Evolutionary conservation across 2,329 filamentous ascomycete genomes (phyloP).

Genomic region (Trichoderma endophyticum): DNA sequence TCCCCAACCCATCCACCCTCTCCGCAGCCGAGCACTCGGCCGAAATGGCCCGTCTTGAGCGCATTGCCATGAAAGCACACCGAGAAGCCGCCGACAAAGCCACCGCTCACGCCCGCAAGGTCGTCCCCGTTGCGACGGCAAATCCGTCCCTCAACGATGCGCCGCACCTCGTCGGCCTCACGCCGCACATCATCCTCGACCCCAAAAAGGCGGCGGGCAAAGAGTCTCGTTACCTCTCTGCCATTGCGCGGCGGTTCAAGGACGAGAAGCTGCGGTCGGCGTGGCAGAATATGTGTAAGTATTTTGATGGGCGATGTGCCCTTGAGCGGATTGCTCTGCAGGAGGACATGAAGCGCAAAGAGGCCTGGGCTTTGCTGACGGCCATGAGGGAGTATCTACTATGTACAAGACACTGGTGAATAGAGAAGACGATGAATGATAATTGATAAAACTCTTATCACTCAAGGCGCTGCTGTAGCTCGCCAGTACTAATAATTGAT

Average conservation of each 20-base stretch:
- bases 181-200: slow-evolving; percentile 69
- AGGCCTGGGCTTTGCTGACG: slow-evolving; percentile 64
- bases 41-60: slow-evolving; percentile 58
- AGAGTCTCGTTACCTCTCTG: slow-evolving; percentile 70
- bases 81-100: slow-evolving; percentile 55
- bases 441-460: not conserved
- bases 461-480: not conserved
- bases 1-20: slow-evolving; percentile 24
- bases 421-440: not conserved
- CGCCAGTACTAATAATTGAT: not conserved
- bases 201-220: slow-evolving; percentile 75
- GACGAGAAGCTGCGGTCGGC: slow-evolving; percentile 59
- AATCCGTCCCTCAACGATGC: slow-evolving; percentile 57
- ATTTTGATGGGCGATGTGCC: slow-evolving; percentile 82
- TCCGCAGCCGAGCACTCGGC: slow-evolving; percentile 51
- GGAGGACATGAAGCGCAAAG: slow-evolving; percentile 83
- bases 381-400: slow-evolving; percentile 67
- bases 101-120: slow-evolving; percentile 52
- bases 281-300: slow-evolving; percentile 74
- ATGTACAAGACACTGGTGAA: slow-evolving; percentile 66
- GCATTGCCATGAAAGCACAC: slow-evolving; percentile 54
- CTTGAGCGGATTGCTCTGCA: slow-evolving; percentile 83
- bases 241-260: slow-evolving; percentile 53
- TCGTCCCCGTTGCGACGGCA: slow-evolving; percentile 46
- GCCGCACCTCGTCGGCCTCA: slow-evolving; percentile 53